Conservation (phyloP, 139 green algal species). For the Chlamydomonas eustigma region DNA sequence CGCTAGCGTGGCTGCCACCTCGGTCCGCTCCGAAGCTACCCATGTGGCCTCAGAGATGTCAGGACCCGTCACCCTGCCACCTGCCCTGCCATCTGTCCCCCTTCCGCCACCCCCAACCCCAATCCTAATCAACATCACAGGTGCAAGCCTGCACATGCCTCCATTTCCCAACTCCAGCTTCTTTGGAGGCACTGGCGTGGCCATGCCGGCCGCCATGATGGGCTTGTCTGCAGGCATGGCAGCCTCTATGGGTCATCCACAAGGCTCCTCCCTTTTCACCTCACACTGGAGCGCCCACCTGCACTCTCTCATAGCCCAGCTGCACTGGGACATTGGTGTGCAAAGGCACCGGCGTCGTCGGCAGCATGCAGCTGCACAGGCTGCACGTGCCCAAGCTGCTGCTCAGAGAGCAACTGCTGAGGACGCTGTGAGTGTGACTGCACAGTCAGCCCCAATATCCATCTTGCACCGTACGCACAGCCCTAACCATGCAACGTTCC, state of each 20-base stretch:
- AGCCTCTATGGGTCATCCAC: background rate
- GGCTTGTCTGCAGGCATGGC: background rate
- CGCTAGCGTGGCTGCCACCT: background rate
- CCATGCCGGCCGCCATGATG: background rate
- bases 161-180: background rate
- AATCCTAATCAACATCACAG: no score
- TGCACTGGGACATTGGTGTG: constrained; percentile 50
- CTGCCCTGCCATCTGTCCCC: background rate
- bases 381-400: background rate
- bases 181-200: background rate
- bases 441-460: no score
- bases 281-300: constrained; percentile 39
- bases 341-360: constrained; percentile 33
- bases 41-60: background rate
- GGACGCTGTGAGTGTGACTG: background rate
- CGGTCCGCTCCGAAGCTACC: background rate
- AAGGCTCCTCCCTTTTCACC: background rate
- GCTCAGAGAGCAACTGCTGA: background rate
- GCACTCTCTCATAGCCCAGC: constrained; percentile 41
- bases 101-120: background rate
- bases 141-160: no score
- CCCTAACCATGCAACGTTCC: no score
- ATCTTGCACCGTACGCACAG: no score
- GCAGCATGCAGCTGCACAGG: background rate
- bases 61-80: background rate